Conservation (phyloP, 306 rosid species). For the Abrus pulchellus region DNA sequence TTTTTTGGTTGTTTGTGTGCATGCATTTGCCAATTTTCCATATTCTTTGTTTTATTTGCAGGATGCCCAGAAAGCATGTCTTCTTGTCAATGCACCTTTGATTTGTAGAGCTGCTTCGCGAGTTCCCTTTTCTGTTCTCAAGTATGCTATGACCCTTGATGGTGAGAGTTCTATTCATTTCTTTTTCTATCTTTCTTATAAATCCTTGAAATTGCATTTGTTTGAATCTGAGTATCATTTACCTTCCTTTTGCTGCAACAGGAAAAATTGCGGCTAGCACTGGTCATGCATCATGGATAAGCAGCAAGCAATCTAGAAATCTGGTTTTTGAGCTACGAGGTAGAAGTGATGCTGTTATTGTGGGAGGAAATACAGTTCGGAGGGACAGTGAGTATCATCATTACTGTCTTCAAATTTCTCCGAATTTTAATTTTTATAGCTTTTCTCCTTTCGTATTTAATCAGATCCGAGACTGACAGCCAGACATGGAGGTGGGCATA, state of each 20-base stretch:
- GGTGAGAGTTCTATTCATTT: constrained; percentile 64
- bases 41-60: constrained; percentile 42
- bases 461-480: constrained; percentile 92
- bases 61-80: constrained; percentile 87
- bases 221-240: background rate
- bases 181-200: background rate
- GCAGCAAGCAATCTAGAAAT: constrained; percentile 76
- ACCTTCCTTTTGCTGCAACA: constrained; percentile 47
- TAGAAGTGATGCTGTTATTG: constrained; percentile 89
- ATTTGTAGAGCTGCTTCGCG: constrained; percentile 85
- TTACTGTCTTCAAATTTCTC: constrained; percentile 34
- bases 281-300: constrained; percentile 92
- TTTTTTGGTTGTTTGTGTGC: too few species aligned
- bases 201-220: constrained; percentile 3
- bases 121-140: constrained; percentile 89
- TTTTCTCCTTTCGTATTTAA: constrained; percentile 39
- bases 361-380: constrained; percentile 92
- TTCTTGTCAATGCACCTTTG: constrained; percentile 89
- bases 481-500: constrained; percentile 92
- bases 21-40: background rate
- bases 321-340: constrained; percentile 86
- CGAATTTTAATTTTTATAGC: constrained; percentile 6
- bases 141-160: constrained; percentile 98
- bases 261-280: constrained; percentile 92
- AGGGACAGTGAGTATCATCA: constrained; percentile 76